Evolutionary conservation across 257 asterid species (phyloP).

Genomic region (Solanum piurae): DNA sequence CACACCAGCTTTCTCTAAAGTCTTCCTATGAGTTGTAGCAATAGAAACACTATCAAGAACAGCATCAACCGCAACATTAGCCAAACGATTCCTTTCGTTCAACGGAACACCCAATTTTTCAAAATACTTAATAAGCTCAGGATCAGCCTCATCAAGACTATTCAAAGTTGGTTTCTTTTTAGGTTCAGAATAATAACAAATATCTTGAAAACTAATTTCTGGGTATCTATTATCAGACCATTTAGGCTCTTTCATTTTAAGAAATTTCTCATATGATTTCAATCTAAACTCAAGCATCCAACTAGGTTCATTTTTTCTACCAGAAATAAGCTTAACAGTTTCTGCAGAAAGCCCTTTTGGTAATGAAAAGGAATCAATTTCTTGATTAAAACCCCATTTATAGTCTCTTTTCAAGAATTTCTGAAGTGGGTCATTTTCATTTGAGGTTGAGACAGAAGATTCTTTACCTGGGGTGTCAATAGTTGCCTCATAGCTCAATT

Average conservation of each 20-base stretch:
- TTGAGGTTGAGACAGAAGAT: conserved; percentile 16
- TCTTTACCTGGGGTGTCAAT: conserved; percentile 48
- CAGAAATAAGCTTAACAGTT: conserved; percentile 69
- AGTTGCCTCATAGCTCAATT: conserved; percentile 26
- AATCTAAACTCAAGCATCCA: conserved; percentile 90
- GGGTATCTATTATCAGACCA: conserved; percentile 92
- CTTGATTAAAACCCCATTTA: conserved; percentile 76
- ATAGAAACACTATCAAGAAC: conserved; percentile 89
- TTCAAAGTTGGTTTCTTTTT: conserved; percentile 75
- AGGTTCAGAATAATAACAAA: conserved; percentile 85
- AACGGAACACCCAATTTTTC: conserved; percentile 83
- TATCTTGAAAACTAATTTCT: conserved; percentile 55
- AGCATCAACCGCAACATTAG: conserved; percentile 94
- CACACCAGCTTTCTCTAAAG: conserved; percentile 74
- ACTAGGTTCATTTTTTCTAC: conserved; percentile 53
- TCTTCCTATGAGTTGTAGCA: conserved; percentile 85
- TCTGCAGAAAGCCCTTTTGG: conserved; percentile 82
- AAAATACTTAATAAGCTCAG: conserved; percentile 71
- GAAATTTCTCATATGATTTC: conserved; percentile 58
- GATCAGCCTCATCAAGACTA: conserved; percentile 87
- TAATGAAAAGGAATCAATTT: conserved; percentile 74
- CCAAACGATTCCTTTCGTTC: conserved; percentile 76
- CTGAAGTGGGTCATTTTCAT: conserved; percentile 53
- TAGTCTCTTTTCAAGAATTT: conserved; percentile 74
- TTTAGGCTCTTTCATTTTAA: conserved; percentile 63